Percentiles rank a stretch among this genome's conserved stretches.
Evolutionary conservation across 2,329 filamentous ascomycete genomes (phyloP).

Genomic region (Epichloe coenophiala): DNA sequence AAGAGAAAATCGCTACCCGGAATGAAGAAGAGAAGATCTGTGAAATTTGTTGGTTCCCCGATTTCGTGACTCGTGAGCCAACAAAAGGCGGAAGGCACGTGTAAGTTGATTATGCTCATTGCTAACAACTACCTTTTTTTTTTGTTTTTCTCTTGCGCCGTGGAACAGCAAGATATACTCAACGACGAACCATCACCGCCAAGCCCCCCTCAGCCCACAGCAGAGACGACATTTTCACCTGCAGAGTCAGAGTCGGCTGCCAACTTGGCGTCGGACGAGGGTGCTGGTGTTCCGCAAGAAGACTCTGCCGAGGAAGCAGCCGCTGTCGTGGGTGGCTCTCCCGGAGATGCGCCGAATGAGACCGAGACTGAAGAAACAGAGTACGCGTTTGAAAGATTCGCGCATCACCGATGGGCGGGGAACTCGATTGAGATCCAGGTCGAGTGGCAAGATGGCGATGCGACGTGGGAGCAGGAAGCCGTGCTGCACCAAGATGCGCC

Average conservation of each 20-base stretch:
- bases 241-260: neutral
- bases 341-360: neutral
- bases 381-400: slow-evolving; percentile 12
- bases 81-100: neutral
- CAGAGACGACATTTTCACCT: neutral
- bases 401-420: slow-evolving; percentile 16
- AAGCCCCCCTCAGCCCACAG: neutral
- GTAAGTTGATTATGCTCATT: neutral
- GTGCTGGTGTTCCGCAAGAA: neutral
- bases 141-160: neutral
- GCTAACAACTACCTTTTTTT: neutral
- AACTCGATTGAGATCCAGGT: slow-evolving; percentile 18
- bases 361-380: slow-evolving; percentile 2
- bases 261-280: neutral
- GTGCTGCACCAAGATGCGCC: slow-evolving; percentile 20
- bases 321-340: neutral
- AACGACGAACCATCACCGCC: neutral
- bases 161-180: neutral
- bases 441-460: slow-evolving; percentile 17
- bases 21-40: neutral
- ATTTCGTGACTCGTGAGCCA: neutral
- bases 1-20: slow-evolving; percentile 1
- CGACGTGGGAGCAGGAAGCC: slow-evolving; percentile 22
- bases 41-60: neutral
- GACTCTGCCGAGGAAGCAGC: neutral